Percentiles rank a stretch among this genome's conserved stretches.
These are phyloP conservation scores for Capsicum chinense DNA, from an alignment of 257 asterid genomes.

Conservation along the genomic window DNA sequence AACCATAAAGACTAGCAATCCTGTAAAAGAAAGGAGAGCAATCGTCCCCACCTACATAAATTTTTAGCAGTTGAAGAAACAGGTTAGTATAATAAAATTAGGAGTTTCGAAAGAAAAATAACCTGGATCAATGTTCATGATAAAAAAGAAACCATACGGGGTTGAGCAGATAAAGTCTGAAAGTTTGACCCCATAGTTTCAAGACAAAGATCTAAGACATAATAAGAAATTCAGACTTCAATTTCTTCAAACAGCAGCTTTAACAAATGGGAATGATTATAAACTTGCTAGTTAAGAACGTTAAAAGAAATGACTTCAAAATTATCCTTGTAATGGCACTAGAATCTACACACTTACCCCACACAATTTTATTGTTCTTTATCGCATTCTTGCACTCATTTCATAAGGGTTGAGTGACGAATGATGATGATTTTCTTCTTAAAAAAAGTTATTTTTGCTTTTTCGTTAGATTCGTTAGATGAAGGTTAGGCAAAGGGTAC, in stretches of 20 bases:
- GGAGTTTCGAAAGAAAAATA: background rate
- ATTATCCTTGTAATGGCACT: background rate
- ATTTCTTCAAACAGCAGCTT: background rate
- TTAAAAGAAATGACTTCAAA: background rate
- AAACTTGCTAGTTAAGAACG: too few relatives aligned
- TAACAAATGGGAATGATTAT: background rate
- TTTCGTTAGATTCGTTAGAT: too few relatives aligned
- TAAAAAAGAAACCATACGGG: background rate
- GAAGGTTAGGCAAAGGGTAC: too few relatives aligned
- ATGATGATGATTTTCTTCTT: too few relatives aligned
- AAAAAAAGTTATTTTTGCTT: too few relatives aligned
- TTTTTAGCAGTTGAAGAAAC: background rate
- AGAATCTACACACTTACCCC: background rate
- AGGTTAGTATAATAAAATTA: background rate
- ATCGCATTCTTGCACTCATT: background rate
- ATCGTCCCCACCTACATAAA: constrained; percentile 70
- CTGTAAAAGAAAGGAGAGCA: constrained; percentile 62
- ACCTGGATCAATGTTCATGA: background rate
- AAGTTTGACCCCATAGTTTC: background rate
- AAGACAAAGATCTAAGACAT: background rate
- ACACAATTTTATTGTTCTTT: too few relatives aligned
- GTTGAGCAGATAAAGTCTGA: background rate
- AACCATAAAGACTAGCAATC: constrained; percentile 63
- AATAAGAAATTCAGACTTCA: background rate
- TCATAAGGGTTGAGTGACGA: background rate